A percentile compares a stretch with the other conserved stretches of the same genome.
These are phyloP conservation scores for Entomortierella parvispora DNA, from an alignment of 192 early-diverging fungal species.

Conservation along the genomic window DNA sequence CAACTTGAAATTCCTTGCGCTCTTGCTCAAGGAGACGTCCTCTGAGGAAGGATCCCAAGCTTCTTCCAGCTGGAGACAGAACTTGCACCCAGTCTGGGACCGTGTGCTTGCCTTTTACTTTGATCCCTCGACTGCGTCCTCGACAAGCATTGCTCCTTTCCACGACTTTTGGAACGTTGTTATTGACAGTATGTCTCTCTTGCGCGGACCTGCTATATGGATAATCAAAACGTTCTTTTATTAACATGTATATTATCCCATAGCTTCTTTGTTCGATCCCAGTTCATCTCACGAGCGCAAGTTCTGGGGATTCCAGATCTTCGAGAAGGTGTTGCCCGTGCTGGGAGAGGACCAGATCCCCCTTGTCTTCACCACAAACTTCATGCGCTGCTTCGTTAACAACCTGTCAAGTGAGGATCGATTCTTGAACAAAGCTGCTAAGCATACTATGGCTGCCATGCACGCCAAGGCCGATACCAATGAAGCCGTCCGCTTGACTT, in stretches of 20 bases:
- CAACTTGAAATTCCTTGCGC: slow-evolving; percentile 42
- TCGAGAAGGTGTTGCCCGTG: slow-evolving; percentile 72
- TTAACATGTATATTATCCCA: slow-evolving; percentile 1
- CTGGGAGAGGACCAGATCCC: slow-evolving; percentile 67
- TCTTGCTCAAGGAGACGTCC: slow-evolving; percentile 45
- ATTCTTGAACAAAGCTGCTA: slow-evolving; percentile 84
- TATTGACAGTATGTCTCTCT: slow-evolving; percentile 77
- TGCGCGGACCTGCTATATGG: too few relatives aligned
- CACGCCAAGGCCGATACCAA: slow-evolving; percentile 70
- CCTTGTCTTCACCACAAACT: slow-evolving; percentile 82
- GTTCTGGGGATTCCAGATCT: slow-evolving; percentile 89
- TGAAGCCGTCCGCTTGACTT: slow-evolving; percentile 75
- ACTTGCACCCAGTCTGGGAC: slow-evolving; percentile 87
- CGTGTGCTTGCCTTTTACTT: slow-evolving; percentile 71
- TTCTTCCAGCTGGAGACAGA: slow-evolving; percentile 73
- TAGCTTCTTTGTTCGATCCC: slow-evolving; percentile 78
- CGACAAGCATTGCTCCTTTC: slow-evolving; percentile 66
- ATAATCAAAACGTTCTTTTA: too few relatives aligned
- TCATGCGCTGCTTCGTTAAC: slow-evolving; percentile 89
- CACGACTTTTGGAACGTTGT: slow-evolving; percentile 81
- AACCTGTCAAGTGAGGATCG: slow-evolving; percentile 80
- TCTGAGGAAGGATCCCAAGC: slow-evolving; percentile 54
- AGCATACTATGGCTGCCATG: slow-evolving; percentile 68
- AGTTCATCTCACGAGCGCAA: slow-evolving; percentile 84
- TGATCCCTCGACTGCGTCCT: slow-evolving; percentile 36